Evolutionary conservation across 495 filamentous ascomycete genomes (phyloP).

Genomic region (Tricharina praecox): DNA sequence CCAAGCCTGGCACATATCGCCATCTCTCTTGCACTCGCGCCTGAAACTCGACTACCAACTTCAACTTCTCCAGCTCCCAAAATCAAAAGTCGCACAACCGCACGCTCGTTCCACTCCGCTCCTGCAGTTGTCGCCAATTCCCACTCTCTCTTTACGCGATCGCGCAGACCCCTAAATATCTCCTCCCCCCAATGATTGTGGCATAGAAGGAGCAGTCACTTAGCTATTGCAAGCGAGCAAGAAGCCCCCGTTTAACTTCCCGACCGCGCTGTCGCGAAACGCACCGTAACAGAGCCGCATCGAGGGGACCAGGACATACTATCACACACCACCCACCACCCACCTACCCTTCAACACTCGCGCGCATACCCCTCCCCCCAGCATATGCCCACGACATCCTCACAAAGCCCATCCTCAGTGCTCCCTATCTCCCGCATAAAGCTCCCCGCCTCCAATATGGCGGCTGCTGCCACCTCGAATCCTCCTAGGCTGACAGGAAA

Average conservation of each 20-base stretch:
- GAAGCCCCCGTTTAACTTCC: background rate
- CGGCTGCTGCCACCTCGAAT: background rate
- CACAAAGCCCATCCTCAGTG: background rate
- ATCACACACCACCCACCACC: too few relatives aligned
- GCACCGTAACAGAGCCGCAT: slow-evolving; percentile 8
- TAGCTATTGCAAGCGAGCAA: too few relatives aligned
- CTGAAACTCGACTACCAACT: slow-evolving; percentile 1
- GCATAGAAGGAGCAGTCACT: too few relatives aligned
- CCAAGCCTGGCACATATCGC: background rate
- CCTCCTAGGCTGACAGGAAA: slow-evolving; percentile 7
- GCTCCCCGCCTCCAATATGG: background rate
- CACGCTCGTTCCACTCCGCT: slow-evolving; percentile 3
- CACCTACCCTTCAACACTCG: too few relatives aligned
- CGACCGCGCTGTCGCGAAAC: slow-evolving; percentile 1
- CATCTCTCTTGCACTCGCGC: slow-evolving; percentile 1
- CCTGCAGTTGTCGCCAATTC: background rate
- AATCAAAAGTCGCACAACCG: slow-evolving; percentile 2
- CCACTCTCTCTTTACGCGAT: background rate
- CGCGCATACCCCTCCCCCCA: too few relatives aligned
- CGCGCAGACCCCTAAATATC: background rate
- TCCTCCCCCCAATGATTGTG: slow-evolving; percentile 2
- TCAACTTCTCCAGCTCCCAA: slow-evolving; percentile 1
- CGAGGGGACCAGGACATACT: too few relatives aligned
- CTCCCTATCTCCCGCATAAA: slow-evolving; percentile 12
- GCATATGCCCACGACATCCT: slow-evolving; percentile 1